Base-by-base conservation (phyloP, 371 early-diverging fungal species). In the Coemansia sp. region DNA sequence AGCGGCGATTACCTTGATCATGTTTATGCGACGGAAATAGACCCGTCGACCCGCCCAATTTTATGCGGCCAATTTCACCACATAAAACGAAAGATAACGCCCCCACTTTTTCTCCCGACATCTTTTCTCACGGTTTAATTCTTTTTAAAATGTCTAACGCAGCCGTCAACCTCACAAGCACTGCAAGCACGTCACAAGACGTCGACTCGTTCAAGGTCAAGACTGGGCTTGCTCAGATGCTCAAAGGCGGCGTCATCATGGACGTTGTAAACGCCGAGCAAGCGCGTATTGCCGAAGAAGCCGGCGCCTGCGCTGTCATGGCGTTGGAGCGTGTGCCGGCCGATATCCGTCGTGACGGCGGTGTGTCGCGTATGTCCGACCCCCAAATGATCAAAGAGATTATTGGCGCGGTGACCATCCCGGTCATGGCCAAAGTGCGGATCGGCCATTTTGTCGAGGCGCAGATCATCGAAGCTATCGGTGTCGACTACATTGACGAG, bases 401-500 rank as follows among this genome's bases (percentile, higher is more conserved):
- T 83, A 91, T 90, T 68, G 89, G 82, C 40, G 95, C 97, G 40
- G 98, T 98, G 64, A 92, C 96, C 33, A 95, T 98, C 81, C 98
- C 98, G 33, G 97, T 98, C 69, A 97, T 98, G 97, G 98, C 97
- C 82, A 97, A 97, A 86, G 94, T 92, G 83, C 92, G 98, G 75
- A 96, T 98, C 71, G 98, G 98, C 62, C 98, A 98, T 89, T 92
- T 96, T 87, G 96, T 98, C 69, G 98, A 98, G 83, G 98, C 97
- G 33, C 90, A 95, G 86, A 93, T 97, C 83, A 86, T 98, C 62
- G 87, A 97, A 81, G 86, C 89, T 52, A 84, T 98, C 62, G 93
- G 90, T 72, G 87, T 96, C 62, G 97, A 97, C 81, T 97, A 93
- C 83, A 95, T 97, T 85, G 97, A 97, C 75, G 98, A 98, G 84